Evolutionary conservation across 441 rosid species (phyloP).

Genomic region (Erysimum cheiri): DNA sequence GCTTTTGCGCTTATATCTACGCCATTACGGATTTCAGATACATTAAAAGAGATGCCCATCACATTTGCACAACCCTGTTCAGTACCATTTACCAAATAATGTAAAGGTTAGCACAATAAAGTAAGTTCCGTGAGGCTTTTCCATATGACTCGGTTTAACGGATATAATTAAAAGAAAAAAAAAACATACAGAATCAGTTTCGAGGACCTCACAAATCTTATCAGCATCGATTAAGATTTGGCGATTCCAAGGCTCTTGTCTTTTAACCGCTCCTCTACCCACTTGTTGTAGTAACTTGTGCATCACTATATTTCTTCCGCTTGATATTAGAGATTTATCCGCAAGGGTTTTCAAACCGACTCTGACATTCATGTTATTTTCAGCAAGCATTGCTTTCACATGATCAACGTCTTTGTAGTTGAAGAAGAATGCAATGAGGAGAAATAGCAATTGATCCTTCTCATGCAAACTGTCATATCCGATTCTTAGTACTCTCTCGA

Average conservation of each 20-base stretch:
- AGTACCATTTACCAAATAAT: not conserved
- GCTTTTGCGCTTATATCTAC: not conserved
- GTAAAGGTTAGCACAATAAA: not conserved
- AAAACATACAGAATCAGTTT: not conserved
- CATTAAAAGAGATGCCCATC: constrained; percentile 3
- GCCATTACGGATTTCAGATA: not conserved
- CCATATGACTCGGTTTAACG: not conserved
- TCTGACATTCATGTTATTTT: not conserved
- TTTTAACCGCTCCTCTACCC: not conserved
- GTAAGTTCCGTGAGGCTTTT: not conserved
- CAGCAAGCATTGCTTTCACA: not conserved
- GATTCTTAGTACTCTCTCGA: not conserved
- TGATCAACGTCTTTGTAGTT: not conserved
- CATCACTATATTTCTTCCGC: not conserved
- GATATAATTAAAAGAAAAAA: not conserved
- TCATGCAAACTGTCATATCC: not conserved
- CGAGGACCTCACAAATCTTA: not conserved
- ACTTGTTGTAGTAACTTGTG: constrained; percentile 5
- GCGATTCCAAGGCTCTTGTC: not conserved
- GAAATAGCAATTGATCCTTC: not conserved
- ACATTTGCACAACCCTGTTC: not conserved
- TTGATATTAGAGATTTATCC: not conserved
- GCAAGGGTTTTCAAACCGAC: not conserved
- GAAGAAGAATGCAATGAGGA: constrained; percentile 13
- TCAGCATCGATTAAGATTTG: not conserved